These are phyloP conservation scores for Lactarius trivialis DNA, from an alignment of 768 basidiomycete genomes.

Conservation along the genomic window DNA sequence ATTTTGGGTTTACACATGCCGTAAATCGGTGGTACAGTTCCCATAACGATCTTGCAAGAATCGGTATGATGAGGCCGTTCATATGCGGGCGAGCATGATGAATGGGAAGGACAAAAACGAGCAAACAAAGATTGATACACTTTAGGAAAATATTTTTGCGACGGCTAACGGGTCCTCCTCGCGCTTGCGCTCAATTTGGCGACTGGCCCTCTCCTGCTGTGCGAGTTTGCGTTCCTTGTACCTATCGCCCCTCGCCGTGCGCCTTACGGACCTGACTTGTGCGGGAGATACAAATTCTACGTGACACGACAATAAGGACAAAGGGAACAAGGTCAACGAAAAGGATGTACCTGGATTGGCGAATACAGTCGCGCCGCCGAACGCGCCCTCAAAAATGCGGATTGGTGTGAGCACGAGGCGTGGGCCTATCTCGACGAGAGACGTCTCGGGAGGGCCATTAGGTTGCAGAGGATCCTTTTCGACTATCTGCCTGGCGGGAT, in stretches of 20 bases:
- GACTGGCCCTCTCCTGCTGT: slow-evolving; percentile 54
- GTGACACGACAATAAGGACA: neutral
- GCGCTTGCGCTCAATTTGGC: slow-evolving; percentile 57
- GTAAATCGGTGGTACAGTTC: neutral
- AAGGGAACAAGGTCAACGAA: neutral
- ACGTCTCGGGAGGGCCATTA: slow-evolving; percentile 74
- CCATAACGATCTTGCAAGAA: neutral
- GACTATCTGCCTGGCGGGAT: slow-evolving; percentile 52
- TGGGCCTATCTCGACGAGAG: slow-evolving; percentile 95
- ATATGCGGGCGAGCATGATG: neutral
- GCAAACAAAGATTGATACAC: slow-evolving; percentile 7
- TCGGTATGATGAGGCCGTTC: neutral
- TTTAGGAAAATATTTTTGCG: slow-evolving; percentile 83
- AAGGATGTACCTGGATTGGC: slow-evolving; percentile 77
- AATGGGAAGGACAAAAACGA: slow-evolving; percentile 1
- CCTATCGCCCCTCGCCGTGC: slow-evolving; percentile 69
- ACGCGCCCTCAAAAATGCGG: slow-evolving; percentile 96
- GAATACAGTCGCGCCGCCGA: slow-evolving; percentile 89
- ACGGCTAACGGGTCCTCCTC: slow-evolving; percentile 79
- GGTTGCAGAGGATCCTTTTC: slow-evolving; percentile 91
- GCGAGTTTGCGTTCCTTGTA: slow-evolving; percentile 80
- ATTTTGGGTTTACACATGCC: neutral
- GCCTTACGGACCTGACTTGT: slow-evolving; percentile 61
- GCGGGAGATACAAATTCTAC: slow-evolving; percentile 91
- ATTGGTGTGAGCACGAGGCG: slow-evolving; percentile 97